Percentiles rank a stretch among this genome's conserved stretches.
Evolutionary conservation across 805 yeast genomes (phyloP).

Genomic region (Vanderwaltozyma yarrowii): DNA sequence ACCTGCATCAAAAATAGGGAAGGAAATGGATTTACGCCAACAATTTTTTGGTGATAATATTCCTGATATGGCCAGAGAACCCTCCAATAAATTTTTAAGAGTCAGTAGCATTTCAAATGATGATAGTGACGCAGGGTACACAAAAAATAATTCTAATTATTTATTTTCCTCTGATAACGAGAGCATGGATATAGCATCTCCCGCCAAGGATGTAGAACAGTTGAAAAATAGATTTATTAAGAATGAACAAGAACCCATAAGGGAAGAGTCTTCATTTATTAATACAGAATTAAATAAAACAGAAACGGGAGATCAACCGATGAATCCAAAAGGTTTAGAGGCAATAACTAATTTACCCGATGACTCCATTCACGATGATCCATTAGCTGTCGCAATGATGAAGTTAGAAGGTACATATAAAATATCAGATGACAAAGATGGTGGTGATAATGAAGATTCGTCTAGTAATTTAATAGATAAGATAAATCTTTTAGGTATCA

Average conservation of each 20-base stretch:
- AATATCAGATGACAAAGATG: slow-evolving; percentile 3
- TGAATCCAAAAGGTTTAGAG: slow-evolving; percentile 4
- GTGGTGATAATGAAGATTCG: background rate
- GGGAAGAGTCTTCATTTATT: too few species aligned
- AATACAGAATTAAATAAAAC: too few species aligned
- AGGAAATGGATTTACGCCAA: slow-evolving; percentile 5
- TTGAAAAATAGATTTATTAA: slow-evolving; percentile 24
- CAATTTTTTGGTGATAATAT: slow-evolving; percentile 3
- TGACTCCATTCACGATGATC: slow-evolving; percentile 55
- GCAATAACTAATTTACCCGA: slow-evolving; percentile 82
- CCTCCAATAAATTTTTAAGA: background rate
- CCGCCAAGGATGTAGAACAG: slow-evolving; percentile 24
- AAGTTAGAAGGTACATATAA: slow-evolving; percentile 64
- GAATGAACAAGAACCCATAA: slow-evolving; percentile 2
- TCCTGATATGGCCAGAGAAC: background rate
- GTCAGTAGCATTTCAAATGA: background rate
- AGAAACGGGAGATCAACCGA: too few species aligned
- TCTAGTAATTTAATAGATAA: slow-evolving; percentile 5
- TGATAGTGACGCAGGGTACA: background rate
- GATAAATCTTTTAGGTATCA: slow-evolving; percentile 11
- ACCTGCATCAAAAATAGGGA: background rate
- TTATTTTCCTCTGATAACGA: slow-evolving; percentile 24
- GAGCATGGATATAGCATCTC: slow-evolving; percentile 22
- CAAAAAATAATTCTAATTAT: slow-evolving; percentile 6
- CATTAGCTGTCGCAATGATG: slow-evolving; percentile 60